Base-by-base conservation (phyloP, 129 eudicot species). In the Ambrosia trifida region DNA sequence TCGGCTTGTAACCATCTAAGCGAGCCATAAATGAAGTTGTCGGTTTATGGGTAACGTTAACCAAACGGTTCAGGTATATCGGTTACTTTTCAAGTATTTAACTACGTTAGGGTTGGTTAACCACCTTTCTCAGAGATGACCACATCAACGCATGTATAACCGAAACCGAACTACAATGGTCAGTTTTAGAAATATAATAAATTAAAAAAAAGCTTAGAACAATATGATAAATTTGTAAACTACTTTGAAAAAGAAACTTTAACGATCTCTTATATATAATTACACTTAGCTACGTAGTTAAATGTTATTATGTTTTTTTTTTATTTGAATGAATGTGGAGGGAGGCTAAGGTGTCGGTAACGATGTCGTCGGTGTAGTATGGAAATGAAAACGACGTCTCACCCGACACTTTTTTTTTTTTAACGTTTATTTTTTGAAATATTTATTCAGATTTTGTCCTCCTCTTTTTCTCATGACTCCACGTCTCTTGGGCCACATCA, bases 301-400 rank as follows among this genome's bases (percentile, higher is more conserved):
- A 18, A 40, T 65, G 36, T 20, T 35, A 64, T 9, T 9, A n/a
- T 51, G 6, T 8, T 19, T 3, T 64, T 19, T 3, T 64, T 67
- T 18, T 20, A 46, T 68, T 69, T 46, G 61, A 70, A 60, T 50
- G 70, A 38, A 14, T 36, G 11, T 18, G 31, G 40, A 73, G 38
- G 64, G 16, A 30, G 40, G 64, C 16, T 13, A 46, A 69, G 20
- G 65, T 61, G 81, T 77, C 81, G 81, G 81, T 77, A 77, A 61
- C 38, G 47, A 69, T 61, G 70, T 69, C 81, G 81, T 69, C 75
- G 75, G 81, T 77, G 64, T 28, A 69, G 52, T 68, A 50, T 36
- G 63, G 65, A 49, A 36, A 24, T 36, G 81, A 76, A 76, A 76
- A 69, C 12, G 80, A 77, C 61, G 71, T 69, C n/a, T 69, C 71